phyloP scores from a whole-genome alignment of 2,329 filamentous ascomycete genomes.

The Colletotrichum tanaceti region DNA sequence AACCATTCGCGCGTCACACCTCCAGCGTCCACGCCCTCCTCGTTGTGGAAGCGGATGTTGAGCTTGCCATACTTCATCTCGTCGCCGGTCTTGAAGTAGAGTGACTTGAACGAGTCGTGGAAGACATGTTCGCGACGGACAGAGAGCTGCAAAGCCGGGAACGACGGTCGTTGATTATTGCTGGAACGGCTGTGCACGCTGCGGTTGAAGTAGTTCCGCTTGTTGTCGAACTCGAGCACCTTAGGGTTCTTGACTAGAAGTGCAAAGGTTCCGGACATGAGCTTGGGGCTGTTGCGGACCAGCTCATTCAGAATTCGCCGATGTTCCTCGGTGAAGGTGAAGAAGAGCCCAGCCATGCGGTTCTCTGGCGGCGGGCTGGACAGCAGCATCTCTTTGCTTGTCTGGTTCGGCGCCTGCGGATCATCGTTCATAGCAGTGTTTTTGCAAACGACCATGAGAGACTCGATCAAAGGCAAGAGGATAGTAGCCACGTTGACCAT shows the following conservation, averaged over 20 bases:
- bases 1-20: slow-evolving; percentile 99
- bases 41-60: slow-evolving; percentile 95
- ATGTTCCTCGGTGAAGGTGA: slow-evolving; percentile 97
- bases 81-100: slow-evolving; percentile 95
- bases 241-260: slow-evolving; percentile 98
- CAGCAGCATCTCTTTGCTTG: slow-evolving; percentile 72
- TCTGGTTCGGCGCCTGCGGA: slow-evolving; percentile 54
- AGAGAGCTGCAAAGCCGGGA: slow-evolving; percentile 81
- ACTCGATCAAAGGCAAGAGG: slow-evolving; percentile 91
- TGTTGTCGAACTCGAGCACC: slow-evolving; percentile 99
- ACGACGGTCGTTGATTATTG: slow-evolving; percentile 76
- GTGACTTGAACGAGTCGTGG: slow-evolving; percentile 97
- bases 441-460: slow-evolving; percentile 99
- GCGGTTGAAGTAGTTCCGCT: slow-evolving; percentile 98
- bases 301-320: slow-evolving; percentile 98
- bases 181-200: slow-evolving; percentile 81
- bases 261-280: slow-evolving; percentile 98
- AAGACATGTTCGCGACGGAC: slow-evolving; percentile 96
- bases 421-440: slow-evolving; percentile 86
- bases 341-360: slow-evolving; percentile 91
- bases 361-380: slow-evolving; percentile 81
- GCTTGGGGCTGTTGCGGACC: slow-evolving; percentile 94
- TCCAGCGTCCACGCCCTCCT: slow-evolving; percentile 97
- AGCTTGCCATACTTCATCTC: slow-evolving; percentile 99
- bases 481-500: slow-evolving; percentile 98